A percentile compares a stretch with the other conserved stretches of the same genome.
Conservation (phyloP, 1,139 yeast species). For the Geotrichum histeridarum region DNA sequence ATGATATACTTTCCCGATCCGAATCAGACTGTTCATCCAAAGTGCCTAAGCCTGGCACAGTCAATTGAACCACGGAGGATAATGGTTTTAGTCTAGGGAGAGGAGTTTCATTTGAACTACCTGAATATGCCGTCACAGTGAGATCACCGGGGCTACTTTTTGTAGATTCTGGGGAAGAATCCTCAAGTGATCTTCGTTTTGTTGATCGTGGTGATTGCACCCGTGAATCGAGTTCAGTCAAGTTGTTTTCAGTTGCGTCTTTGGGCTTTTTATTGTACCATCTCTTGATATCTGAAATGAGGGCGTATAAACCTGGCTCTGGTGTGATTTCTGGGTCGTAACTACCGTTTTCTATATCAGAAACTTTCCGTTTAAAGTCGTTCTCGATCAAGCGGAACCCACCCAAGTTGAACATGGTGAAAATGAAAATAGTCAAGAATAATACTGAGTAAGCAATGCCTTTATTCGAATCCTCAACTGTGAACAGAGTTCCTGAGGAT, state of each 20-base stretch:
- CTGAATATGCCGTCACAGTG: too few species aligned
- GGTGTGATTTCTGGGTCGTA: constrained; percentile 6
- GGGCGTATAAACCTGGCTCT: constrained; percentile 2
- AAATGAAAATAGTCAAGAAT: constrained; percentile 64
- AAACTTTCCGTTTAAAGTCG: constrained; percentile 46
- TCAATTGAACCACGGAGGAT: constrained; percentile 2
- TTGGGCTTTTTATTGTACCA: not conserved
- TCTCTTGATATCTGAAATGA: not conserved
- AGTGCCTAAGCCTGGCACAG: constrained; percentile 15
- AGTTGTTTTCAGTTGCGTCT: not conserved
- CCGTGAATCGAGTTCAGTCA: not conserved
- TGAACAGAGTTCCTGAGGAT: constrained; percentile 58
- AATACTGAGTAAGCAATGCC: constrained; percentile 88
- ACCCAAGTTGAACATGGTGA: constrained; percentile 73
- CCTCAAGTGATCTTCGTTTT: too few species aligned
- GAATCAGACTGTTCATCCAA: not conserved
- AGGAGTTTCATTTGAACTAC: too few species aligned
- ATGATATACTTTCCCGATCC: not conserved
- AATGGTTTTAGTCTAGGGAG: too few species aligned
- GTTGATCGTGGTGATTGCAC: too few species aligned
- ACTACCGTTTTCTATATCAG: constrained; percentile 13
- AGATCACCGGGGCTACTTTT: not conserved
- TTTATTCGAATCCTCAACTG: constrained; percentile 54
- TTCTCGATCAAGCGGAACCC: constrained; percentile 63
- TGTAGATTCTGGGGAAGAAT: too few species aligned